Conservation (phyloP, 2,329 filamentous ascomycete genomes). For the Ascochyta pisi region DNA sequence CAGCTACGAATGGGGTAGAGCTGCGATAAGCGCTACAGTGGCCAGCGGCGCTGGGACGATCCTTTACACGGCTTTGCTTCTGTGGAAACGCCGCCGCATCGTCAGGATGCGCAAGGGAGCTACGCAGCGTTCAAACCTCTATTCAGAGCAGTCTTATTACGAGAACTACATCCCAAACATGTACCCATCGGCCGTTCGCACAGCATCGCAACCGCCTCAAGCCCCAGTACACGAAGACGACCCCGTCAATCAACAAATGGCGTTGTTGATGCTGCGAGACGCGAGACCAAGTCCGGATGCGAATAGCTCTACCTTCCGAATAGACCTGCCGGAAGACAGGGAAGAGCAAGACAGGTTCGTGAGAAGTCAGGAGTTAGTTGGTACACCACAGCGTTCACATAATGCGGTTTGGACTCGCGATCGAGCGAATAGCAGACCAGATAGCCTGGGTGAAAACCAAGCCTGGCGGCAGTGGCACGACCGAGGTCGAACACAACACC, state of each 20-base stretch:
- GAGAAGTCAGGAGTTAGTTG: constrained; percentile 41
- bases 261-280: constrained; percentile 53
- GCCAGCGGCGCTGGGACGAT: constrained; percentile 49
- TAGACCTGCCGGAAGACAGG: constrained; percentile 48
- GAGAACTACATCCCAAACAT: constrained; percentile 56
- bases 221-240: constrained; percentile 55
- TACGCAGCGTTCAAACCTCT: constrained; percentile 30
- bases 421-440: constrained; percentile 35
- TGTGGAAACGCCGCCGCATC: constrained; percentile 53
- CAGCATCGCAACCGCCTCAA: constrained; percentile 35
- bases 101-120: constrained; percentile 39
- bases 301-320: constrained; percentile 52
- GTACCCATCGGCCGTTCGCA: constrained; percentile 49
- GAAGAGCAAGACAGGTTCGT: constrained; percentile 35
- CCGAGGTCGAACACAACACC: constrained; percentile 37
- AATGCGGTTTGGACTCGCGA: constrained; percentile 29
- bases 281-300: constrained; percentile 42
- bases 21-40: constrained; percentile 54
- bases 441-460: constrained; percentile 39
- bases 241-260: constrained; percentile 58
- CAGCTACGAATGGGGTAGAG: constrained; percentile 52
- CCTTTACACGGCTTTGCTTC: constrained; percentile 52
- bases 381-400: constrained; percentile 35
- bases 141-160: constrained; percentile 52
- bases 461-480: constrained; percentile 41